Evolutionary conservation across 345 rosid genomes (phyloP), one percentile per base, ranked within the genome.

Genomic region (Ricinus communis): DNA sequence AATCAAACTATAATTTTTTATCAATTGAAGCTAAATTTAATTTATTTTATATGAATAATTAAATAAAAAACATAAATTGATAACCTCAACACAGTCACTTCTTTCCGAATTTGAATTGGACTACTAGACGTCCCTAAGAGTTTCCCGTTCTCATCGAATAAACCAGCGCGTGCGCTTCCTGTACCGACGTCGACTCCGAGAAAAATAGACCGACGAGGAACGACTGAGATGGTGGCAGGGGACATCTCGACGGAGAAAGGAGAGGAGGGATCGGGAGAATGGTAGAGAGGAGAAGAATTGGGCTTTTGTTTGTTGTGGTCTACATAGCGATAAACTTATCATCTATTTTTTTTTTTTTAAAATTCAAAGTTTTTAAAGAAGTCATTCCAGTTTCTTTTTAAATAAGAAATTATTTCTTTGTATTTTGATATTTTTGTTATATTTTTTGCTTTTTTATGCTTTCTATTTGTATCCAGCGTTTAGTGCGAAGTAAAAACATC

Each of bases 141-240:
- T 83, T 89, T 95, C 40, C 99, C 99, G 11, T 81, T 72, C 65
- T 81, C 96, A 80, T 92, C 89, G 63, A 95, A 95, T 56, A 95
- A 75, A 60, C 99, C 97, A 50, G 98, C 98, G 65, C 97, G 93
- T 38, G 97, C 97, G 73, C 98, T 94, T 77, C 97, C 95, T 40
- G 97, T 94, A 78, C 98, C 98, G 41, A 92, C 97, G 81, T 94
- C 98, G 24, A 94, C 89, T 41, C 98, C 96, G 76, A 94, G 95
- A 77, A 88, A 90, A 68, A 87, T 71, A 60, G 88, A 69, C 62
- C 91, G 86, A 56, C 67, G 79, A 18, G 85, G 73, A 0, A 66
- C 5, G 12, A 84, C 60, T 31, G 82, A 1, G 70, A 76, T 40
- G 30, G 82, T 43, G 80, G 66, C 19, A 24, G 78, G 49, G 14